Evolutionary conservation across 768 basidiomycete species (phyloP), one percentile per base, ranked within the genome.

Genomic region (Rhodosporidiobolus odoratus): DNA sequence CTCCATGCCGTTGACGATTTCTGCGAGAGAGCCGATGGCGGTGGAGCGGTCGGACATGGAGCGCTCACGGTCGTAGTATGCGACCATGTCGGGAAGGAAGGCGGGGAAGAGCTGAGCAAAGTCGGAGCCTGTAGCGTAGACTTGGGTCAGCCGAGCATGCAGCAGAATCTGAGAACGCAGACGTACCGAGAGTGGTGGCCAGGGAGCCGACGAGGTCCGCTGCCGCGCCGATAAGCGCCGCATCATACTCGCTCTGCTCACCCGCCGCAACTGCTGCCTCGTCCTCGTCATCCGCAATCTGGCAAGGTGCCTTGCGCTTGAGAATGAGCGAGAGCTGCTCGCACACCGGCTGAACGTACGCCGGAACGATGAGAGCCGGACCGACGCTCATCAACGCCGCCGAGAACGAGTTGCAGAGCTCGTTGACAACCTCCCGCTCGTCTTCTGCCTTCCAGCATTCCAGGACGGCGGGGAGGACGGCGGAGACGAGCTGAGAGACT

Each of bases 241-340:
- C 91, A 79, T 99, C 96, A 79, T 92, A 95, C 82, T 99, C 96
- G 2, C 94, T 93, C 77, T 89, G 88, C 81, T 98, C 96, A 0
- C 94, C 94, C 4, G 60, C 65, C 27, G 64, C 62, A 78, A 91
- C 90, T 13, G 88, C 88, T 45, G 79, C 80, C 34, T 88, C 89
- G 75, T 91, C 90, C n/a, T 74, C 76, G 48, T 75, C 79, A 34
- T 90, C 90, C 77, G 95, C 92, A 79, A 93, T 89, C 80, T 99
- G 96, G 82, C 95, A 98, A 75, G 92, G 85, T 0, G 93, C 91
- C 81, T 95, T 96, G 80, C 92, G 89, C 78, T 93, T 91, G 53
- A 99, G 84, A 74, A 99, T 87, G 77, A 91, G 87, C 65, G 88
- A 82, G 56, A 91, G 88, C 69, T 93, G 90, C 64, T 82, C 86